Evolutionary conservation across 495 filamentous ascomycete genomes (phyloP), one percentile per base, ranked within the genome.

Genomic region (Penicillium waksmanii): DNA sequence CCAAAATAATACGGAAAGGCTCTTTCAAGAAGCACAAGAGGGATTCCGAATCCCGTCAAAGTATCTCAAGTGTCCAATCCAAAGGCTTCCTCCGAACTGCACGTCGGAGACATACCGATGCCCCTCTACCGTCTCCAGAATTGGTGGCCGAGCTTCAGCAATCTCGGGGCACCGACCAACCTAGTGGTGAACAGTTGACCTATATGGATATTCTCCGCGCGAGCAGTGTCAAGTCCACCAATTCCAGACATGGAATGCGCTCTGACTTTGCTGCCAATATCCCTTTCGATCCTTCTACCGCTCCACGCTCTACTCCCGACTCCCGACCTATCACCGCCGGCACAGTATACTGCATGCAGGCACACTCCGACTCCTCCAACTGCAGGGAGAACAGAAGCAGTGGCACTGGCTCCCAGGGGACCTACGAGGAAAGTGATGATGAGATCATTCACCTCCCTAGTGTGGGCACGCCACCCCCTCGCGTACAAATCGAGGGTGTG

Each of bases 101-200:
- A 33, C 70, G 71, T 49, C 73, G 77, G 49, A 64, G 77, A 56
- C 77, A 80, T 57, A 78, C 77, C 2, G 76, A 80, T 49, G 77
- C 75, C 23, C 72, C 72, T 19, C 59, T 65, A 2, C 74, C 77
- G 11, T 73, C 73, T 7, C 68, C 73, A 8, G 64, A 63, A 5
- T 65, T 79, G 42, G 55, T 79, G 1, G 63, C 63, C 27, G 70
- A 73, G 12, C 58, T 65, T 23, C 40, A 66, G 15, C 51, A 58
- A 3, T 49, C 56, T 8, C 56, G 54, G 31, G 55, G 61, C 15
- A 35, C 35, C 2, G 51, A 38, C 52, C 52, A 13, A 49, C 55
- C 2, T 3, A 18, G 56, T 10, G 58, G 64, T 8, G 63, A 72
- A 19, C 65, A 61, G n/a, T 50, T 77, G 7, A 75, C 71, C 6